Evolutionary conservation across 352 stramenopile species (phyloP).

Genomic region (Phytophthora tubulina): DNA sequence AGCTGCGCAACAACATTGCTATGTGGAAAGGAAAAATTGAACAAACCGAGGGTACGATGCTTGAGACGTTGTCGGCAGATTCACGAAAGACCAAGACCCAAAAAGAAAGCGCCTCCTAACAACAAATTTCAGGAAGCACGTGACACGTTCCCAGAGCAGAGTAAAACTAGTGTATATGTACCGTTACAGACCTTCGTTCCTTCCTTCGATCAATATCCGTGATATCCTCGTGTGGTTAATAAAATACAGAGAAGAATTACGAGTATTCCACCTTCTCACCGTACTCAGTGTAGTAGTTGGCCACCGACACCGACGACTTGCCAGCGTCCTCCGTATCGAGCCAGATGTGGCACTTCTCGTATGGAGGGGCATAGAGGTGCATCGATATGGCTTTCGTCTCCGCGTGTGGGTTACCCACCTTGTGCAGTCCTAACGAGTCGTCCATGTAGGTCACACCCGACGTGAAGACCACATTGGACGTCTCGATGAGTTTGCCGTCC

Average conservation of each 20-base stretch:
- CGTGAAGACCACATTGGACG: slow-evolving; percentile 66
- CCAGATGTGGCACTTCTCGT: slow-evolving; percentile 92
- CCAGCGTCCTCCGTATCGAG: slow-evolving; percentile 68
- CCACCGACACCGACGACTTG: slow-evolving; percentile 73
- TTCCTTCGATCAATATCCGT: neutral
- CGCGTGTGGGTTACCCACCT: slow-evolving; percentile 82
- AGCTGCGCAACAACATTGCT: slow-evolving; percentile 62
- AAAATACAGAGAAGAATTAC: slow-evolving; percentile 13
- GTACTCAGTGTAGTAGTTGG: slow-evolving; percentile 89
- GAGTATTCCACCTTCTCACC: slow-evolving; percentile 58
- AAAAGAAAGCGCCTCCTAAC: slow-evolving; percentile 11
- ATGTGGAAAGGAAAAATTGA: slow-evolving; percentile 63
- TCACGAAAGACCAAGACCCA: slow-evolving; percentile 32
- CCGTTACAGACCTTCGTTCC: slow-evolving; percentile 4
- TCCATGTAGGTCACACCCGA: slow-evolving; percentile 91
- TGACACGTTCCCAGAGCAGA: neutral
- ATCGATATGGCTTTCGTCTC: slow-evolving; percentile 91
- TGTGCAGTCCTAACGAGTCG: slow-evolving; percentile 93
- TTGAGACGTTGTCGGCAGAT: slow-evolving; percentile 46
- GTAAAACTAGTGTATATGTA: slow-evolving; percentile 34
- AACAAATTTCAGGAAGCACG: neutral
- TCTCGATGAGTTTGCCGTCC: slow-evolving; percentile 59
- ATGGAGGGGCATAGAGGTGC: slow-evolving; percentile 94
- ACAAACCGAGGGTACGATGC: slow-evolving; percentile 27
- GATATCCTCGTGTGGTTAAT: slow-evolving; percentile 4